Percentiles rank a stretch among this genome's conserved stretches.
phyloP scores from a whole-genome alignment of 129 eudicot species.

The Rutidosis leptorrhynchoides region DNA sequence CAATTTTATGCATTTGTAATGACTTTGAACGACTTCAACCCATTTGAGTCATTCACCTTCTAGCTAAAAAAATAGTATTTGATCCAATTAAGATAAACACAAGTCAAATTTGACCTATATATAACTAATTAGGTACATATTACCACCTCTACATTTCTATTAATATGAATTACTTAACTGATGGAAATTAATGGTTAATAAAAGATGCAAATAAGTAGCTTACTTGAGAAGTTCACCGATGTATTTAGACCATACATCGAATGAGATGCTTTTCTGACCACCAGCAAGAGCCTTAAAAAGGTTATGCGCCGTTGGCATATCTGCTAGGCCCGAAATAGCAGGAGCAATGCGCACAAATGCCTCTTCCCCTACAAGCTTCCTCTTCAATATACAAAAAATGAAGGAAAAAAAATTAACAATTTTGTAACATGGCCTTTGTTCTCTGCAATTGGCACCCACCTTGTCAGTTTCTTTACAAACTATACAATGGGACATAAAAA shows the following conservation, averaged over 20 bases:
- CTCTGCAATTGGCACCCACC: background rate
- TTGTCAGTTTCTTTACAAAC: background rate
- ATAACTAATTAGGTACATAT: too few relatives aligned
- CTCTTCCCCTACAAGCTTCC: constrained; percentile 66
- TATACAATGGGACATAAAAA: background rate
- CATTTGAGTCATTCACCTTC: background rate
- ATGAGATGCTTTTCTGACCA: constrained; percentile 68
- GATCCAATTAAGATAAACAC: background rate
- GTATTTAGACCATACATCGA: constrained; percentile 70
- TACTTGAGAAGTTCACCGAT: constrained; percentile 77
- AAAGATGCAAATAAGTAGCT: constrained; percentile 29
- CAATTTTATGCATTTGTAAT: too few relatives aligned
- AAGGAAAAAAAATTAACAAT: background rate
- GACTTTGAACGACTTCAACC: background rate
- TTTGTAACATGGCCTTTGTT: background rate
- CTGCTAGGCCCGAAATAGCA: constrained; percentile 95
- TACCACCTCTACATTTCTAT: background rate
- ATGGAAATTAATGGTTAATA: constrained; percentile 9
- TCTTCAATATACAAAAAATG: constrained; percentile 39
- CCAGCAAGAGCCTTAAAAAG: constrained; percentile 90
- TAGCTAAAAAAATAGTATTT: background rate
- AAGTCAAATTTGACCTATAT: background rate
- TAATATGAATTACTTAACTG: background rate
- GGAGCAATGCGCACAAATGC: constrained; percentile 96
- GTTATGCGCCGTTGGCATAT: constrained; percentile 77